Evolutionary conservation across 2,329 filamentous ascomycete genomes (phyloP).

Genomic region (Epichloe festucae): DNA sequence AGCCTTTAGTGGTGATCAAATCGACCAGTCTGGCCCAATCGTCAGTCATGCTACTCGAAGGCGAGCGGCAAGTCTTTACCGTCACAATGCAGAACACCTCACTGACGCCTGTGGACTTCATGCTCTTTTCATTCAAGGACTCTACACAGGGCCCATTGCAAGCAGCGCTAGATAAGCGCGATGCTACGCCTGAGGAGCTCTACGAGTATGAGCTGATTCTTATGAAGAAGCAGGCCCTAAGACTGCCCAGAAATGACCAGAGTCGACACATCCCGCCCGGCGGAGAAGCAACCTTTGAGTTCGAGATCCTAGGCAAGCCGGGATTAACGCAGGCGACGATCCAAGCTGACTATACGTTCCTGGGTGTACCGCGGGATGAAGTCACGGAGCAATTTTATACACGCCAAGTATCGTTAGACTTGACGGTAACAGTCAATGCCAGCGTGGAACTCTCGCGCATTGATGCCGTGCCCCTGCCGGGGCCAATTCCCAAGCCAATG

Average conservation of each 20-base stretch:
- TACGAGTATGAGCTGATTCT: slow-evolving; percentile 79
- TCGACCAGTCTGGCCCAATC: slow-evolving; percentile 70
- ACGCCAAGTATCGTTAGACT: slow-evolving; percentile 63
- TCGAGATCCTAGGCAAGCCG: slow-evolving; percentile 77
- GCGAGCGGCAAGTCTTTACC: slow-evolving; percentile 65
- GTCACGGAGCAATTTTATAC: slow-evolving; percentile 68
- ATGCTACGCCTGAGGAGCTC: slow-evolving; percentile 63
- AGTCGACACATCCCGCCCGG: slow-evolving; percentile 53
- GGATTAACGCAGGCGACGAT: slow-evolving; percentile 68
- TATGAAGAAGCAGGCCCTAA: slow-evolving; percentile 57
- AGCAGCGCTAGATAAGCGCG: slow-evolving; percentile 59
- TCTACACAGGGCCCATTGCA: slow-evolving; percentile 71
- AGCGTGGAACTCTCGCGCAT: slow-evolving; percentile 72
- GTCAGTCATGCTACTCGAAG: slow-evolving; percentile 84
- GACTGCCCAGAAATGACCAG: slow-evolving; percentile 38
- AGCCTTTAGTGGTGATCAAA: slow-evolving; percentile 66
- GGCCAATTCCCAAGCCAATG: slow-evolving; percentile 46
- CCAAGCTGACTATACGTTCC: slow-evolving; percentile 73
- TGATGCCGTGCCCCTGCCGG: slow-evolving; percentile 65
- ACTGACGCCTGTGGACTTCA: slow-evolving; percentile 62
- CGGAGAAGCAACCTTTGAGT: slow-evolving; percentile 56
- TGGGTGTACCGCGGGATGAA: slow-evolving; percentile 58
- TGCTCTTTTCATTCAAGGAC: slow-evolving; percentile 82
- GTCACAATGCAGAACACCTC: slow-evolving; percentile 74
- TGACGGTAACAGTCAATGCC: slow-evolving; percentile 84